phyloP scores from a whole-genome alignment of 495 filamentous ascomycete genomes.

The Xylaria flabelliformis region DNA sequence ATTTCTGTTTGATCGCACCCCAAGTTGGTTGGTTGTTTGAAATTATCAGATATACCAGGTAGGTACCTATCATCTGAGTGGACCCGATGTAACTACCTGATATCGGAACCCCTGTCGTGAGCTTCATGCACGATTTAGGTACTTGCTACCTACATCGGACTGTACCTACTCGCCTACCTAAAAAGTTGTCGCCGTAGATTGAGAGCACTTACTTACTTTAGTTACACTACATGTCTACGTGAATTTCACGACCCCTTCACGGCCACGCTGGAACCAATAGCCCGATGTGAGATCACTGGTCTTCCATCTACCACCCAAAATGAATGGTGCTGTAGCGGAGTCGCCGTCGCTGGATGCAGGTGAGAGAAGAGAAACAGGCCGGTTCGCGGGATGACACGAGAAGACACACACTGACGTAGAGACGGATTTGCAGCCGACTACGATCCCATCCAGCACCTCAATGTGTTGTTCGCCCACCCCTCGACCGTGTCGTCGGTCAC shows the following conservation, averaged over 20 bases:
- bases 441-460: slow-evolving; percentile 91
- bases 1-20: neutral
- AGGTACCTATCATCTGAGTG: neutral
- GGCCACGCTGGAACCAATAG: neutral
- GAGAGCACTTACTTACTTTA: neutral
- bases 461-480: slow-evolving; percentile 90
- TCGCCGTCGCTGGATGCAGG: slow-evolving; percentile 59
- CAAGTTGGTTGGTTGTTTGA: neutral
- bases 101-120: neutral
- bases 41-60: neutral
- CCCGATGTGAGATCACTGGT: slow-evolving; percentile 24
- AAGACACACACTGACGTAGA: slow-evolving; percentile 2
- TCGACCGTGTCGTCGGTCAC: slow-evolving; percentile 82
- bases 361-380: slow-evolving; percentile 36
- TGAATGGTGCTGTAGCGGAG: slow-evolving; percentile 53
- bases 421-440: slow-evolving; percentile 73
- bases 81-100: neutral
- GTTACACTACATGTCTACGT: neutral
- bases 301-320: slow-evolving; percentile 32
- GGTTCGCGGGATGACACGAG: neutral
- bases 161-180: neutral
- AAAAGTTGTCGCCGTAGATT: neutral
- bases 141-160: neutral
- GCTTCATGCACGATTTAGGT: neutral
- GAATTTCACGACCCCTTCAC: neutral